Base-by-base conservation (phyloP, 2,329 filamentous ascomycete genomes). In the Arthrinium phaeospermum region DNA sequence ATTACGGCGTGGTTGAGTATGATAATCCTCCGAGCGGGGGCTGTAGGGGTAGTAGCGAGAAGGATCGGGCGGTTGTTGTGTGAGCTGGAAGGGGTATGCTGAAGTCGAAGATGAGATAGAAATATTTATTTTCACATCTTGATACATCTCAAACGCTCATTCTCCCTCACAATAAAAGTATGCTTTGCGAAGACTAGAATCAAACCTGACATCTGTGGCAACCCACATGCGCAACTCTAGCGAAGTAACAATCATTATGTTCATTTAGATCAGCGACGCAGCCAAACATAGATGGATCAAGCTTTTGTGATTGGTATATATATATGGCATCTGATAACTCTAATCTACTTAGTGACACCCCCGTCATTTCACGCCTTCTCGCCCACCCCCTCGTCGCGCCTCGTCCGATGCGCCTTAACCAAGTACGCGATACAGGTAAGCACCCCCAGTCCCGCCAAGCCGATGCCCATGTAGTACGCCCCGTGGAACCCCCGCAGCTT, bases 401-500 rank as follows among this genome's bases (percentile, higher is more conserved):
- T 73, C 57, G 53, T 68, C 30, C 76, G 49, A 14, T 76, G 75
- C 67, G 73, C 75, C 68, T 77, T 77, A 27, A 77, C 47, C n/a
- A 81, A 44, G 51, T 79, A 82, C n/a, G 75, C 74, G 5, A 80
- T 70, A 45, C 78, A 80, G 30, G 84, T 70, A n/a, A 81, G 53
- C 0, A 84, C 75, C 0, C 82, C 82, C 7, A 84, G 69, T 0
- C 78, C 81, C 0, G 82, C 79, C 5, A 86, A 74, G 0, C 83
- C 84, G 2, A 86, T 78, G 7, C 83, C 85, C 75, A 86, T 82
- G 71, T 83, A 85, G 73, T 84, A 78, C 1, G 81, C 82, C 6
- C 81, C 83, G 1, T 81, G 78, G 73, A 81, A 84, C 0, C 83
- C 83, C 24, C 64, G 75, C 14, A 84, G 72, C 45, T 78, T 71